These are phyloP conservation scores for Cystoderma amianthinum DNA, from an alignment of 768 basidiomycete genomes.

Conservation along the genomic window DNA sequence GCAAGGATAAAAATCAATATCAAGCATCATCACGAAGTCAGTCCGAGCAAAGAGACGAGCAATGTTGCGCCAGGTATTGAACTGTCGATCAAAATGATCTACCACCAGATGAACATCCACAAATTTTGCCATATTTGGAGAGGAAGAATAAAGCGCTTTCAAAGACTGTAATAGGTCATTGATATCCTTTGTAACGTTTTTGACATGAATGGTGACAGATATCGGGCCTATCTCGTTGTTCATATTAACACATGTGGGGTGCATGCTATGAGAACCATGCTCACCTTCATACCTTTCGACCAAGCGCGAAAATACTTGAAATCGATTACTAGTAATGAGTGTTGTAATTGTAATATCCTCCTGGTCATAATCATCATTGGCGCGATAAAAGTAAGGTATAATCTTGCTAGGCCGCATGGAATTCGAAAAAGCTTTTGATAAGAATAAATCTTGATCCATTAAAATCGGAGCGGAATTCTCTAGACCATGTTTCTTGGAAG, in stretches of 20 bases:
- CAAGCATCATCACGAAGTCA: conserved; percentile 84
- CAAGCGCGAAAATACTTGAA: conserved; percentile 65
- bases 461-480: conserved; percentile 22
- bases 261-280: conserved; percentile 8
- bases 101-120: conserved; percentile 87
- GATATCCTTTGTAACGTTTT: conserved; percentile 38
- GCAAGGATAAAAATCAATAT: conserved; percentile 83
- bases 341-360: conserved; percentile 84
- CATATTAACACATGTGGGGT: not conserved
- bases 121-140: conserved; percentile 53
- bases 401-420: conserved; percentile 71
- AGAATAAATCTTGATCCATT: conserved; percentile 43
- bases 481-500: conserved; percentile 7
- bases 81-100: conserved; percentile 74
- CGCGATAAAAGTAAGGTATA: conserved; percentile 77
- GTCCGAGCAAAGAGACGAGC: conserved; percentile 82
- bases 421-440: conserved; percentile 65
- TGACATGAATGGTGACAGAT: conserved; percentile 77
- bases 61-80: conserved; percentile 87
- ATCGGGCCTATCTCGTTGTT: conserved; percentile 60
- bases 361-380: conserved; percentile 41
- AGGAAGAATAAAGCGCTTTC: conserved; percentile 60
- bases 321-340: conserved; percentile 73
- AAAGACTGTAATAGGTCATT: conserved; percentile 52
- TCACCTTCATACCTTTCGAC: conserved; percentile 72